Evolutionary conservation across 352 stramenopile species (phyloP).

Genomic region (Aphanomyces invadans): DNA sequence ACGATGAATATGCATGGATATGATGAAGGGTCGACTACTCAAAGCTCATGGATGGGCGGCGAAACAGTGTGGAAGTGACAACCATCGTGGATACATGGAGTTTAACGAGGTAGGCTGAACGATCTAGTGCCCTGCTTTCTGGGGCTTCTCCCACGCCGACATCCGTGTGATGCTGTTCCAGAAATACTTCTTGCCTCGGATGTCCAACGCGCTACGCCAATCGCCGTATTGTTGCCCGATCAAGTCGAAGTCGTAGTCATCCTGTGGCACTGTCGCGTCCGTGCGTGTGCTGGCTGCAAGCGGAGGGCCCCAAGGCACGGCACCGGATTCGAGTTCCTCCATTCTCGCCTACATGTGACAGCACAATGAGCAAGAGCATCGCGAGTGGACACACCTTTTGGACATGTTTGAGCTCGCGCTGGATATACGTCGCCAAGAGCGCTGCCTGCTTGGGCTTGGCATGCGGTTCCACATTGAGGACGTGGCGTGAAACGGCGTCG

Average conservation of each 20-base stretch:
- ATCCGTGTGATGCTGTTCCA: conserved; percentile 81
- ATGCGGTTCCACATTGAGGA: conserved; percentile 63
- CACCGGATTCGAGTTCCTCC: conserved; percentile 32
- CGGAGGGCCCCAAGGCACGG: conserved; percentile 56
- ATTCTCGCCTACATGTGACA: neutral
- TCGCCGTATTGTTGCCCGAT: conserved; percentile 80
- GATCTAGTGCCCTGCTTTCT: conserved; percentile 27
- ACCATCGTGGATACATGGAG: neutral
- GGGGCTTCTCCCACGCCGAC: conserved; percentile 64
- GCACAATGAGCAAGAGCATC: conserved; percentile 26
- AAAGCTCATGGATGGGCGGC: too few species aligned
- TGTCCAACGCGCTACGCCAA: conserved; percentile 76
- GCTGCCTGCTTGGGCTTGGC: conserved; percentile 49
- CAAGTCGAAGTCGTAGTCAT: conserved; percentile 54
- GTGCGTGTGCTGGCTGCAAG: conserved; percentile 20
- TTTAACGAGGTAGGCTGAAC: neutral
- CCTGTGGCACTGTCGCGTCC: neutral
- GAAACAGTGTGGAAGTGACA: too few species aligned
- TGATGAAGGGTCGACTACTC: too few species aligned
- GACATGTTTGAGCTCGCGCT: conserved; percentile 70
- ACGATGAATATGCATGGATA: too few species aligned
- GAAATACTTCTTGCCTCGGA: conserved; percentile 81
- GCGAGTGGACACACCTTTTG: conserved; percentile 58
- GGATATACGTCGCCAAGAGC: conserved; percentile 61
- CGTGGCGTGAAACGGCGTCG: conserved; percentile 54